Conservation (phyloP, 306 rosid genomes). For the Argentina anserina region DNA sequence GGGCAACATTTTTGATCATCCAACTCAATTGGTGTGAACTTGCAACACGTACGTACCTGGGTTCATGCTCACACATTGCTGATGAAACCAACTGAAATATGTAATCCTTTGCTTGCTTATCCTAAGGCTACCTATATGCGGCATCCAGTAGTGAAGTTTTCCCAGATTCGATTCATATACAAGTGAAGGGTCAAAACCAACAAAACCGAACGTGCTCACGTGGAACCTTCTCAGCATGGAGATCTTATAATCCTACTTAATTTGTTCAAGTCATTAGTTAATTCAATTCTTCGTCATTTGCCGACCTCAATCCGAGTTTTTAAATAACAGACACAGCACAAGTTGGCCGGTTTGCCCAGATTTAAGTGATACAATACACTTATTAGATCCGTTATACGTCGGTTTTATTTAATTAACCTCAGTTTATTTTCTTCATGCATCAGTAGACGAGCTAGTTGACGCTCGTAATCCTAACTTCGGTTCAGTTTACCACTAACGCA, state of each 20-base stretch:
- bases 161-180: background rate
- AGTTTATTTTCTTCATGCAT: background rate
- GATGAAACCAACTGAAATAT: background rate
- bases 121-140: background rate
- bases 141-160: background rate
- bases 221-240: conserved; percentile 20
- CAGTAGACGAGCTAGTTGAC: no score
- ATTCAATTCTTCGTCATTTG: conserved; percentile 9
- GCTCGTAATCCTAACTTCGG: no score
- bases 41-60: background rate
- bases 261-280: background rate
- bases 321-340: background rate
- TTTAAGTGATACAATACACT: background rate
- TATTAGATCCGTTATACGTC: no score
- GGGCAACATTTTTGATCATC: background rate
- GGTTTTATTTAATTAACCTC: no score
- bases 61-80: conserved; percentile 1
- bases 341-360: conserved; percentile 1
- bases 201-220: conserved; percentile 32
- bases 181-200: background rate
- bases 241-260: conserved; percentile 16
- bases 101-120: background rate
- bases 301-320: conserved; percentile 12
- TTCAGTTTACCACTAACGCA: no score
- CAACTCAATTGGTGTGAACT: background rate